Evolutionary conservation across 2,329 filamentous ascomycete genomes (phyloP).

Genomic region (Lasiodiplodia sp.): DNA sequence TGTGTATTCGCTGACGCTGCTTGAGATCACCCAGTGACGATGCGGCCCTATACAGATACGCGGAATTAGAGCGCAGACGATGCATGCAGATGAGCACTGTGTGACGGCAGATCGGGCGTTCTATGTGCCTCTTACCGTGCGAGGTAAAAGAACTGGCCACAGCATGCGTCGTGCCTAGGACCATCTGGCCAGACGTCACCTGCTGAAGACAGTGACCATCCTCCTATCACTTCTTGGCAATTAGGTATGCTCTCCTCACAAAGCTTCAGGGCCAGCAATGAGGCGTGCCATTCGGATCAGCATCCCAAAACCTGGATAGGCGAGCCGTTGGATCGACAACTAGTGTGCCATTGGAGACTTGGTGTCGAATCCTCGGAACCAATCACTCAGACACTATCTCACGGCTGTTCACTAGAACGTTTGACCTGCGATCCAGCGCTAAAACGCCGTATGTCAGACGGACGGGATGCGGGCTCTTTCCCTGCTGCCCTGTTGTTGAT

Average conservation of each 20-base stretch:
- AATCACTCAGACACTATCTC: background rate
- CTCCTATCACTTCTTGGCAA: background rate
- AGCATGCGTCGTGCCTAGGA: slow-evolving; percentile 1
- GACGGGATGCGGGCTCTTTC: background rate
- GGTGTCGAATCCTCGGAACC: background rate
- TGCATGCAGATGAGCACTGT: background rate
- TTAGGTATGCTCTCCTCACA: background rate
- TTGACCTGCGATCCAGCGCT: background rate
- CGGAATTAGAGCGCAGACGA: background rate
- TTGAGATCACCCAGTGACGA: background rate
- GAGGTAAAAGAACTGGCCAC: slow-evolving; percentile 2
- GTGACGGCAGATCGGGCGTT: slow-evolving; percentile 6
- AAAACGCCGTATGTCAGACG: slow-evolving; percentile 18
- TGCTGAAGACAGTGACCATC: background rate
- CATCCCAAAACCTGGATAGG: slow-evolving; percentile 1
- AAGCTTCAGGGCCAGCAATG: background rate
- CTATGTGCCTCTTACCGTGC: background rate
- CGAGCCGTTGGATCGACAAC: background rate
- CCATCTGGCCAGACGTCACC: background rate
- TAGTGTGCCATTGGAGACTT: background rate
- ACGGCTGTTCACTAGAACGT: background rate
- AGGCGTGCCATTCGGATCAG: background rate
- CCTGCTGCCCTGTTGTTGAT: slow-evolving; percentile 18
- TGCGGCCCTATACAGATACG: background rate
- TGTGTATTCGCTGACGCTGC: background rate